Evolutionary conservation across 2,329 filamentous ascomycete species (phyloP).

Genomic region (Verticillium albo-atrum): DNA sequence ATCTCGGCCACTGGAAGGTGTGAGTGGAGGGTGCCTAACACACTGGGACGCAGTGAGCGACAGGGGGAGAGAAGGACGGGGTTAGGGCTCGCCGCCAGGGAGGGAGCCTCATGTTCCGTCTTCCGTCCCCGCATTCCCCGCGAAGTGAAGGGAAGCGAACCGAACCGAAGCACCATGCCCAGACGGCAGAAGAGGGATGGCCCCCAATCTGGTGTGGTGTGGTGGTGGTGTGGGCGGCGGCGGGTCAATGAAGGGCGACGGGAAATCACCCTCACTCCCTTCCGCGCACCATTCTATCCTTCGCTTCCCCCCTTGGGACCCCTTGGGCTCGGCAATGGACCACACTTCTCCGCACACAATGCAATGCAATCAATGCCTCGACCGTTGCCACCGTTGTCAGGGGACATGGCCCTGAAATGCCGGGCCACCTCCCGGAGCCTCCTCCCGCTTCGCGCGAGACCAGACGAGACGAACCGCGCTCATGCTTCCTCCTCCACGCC

Average conservation of each 20-base stretch:
- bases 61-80: neutral
- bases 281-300: no score
- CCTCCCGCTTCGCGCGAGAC: neutral
- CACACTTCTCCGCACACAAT: neutral
- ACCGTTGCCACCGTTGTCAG: neutral
- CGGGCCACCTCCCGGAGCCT: neutral
- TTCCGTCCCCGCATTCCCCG: neutral
- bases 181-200: neutral
- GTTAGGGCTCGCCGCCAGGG: no score
- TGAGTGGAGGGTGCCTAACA: neutral
- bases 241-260: neutral
- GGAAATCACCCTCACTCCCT: neutral
- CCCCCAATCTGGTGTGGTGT: neutral
- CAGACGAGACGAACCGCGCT: neutral
- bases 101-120: neutral
- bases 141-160: neutral
- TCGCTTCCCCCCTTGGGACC: no score
- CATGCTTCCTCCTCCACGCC: no score
- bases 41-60: neutral
- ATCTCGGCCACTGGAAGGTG: neutral
- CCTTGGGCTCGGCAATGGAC: neutral
- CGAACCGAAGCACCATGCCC: neutral
- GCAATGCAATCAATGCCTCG: neutral
- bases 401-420: neutral
- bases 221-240: no score